Evolutionary conservation across 2,329 filamentous ascomycete genomes (phyloP).

Genomic region (Hypoxylon sp.): DNA sequence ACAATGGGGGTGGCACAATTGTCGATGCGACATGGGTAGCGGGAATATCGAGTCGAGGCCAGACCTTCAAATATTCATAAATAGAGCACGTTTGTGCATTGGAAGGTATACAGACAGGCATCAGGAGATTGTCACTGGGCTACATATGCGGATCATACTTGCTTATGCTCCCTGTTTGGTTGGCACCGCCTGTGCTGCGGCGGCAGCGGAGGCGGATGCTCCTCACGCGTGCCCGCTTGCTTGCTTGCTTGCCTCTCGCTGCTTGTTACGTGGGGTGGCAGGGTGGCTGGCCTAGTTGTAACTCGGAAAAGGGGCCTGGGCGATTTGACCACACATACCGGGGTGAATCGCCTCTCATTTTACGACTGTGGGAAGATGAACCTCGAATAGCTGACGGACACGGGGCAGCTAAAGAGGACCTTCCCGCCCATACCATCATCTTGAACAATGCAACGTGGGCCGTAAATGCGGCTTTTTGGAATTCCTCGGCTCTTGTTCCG

Average conservation of each 20-base stretch:
- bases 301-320: slow-evolving; percentile 36
- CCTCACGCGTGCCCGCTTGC: slow-evolving; percentile 37
- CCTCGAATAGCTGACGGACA: slow-evolving; percentile 36
- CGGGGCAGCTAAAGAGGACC: slow-evolving; percentile 32
- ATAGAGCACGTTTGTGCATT: slow-evolving; percentile 39
- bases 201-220: slow-evolving; percentile 43
- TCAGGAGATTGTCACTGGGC: slow-evolving; percentile 47
- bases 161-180: slow-evolving; percentile 53
- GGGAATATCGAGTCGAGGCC: slow-evolving; percentile 46
- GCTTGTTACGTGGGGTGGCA: slow-evolving; percentile 46
- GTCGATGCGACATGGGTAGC: slow-evolving; percentile 38
- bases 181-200: slow-evolving; percentile 42
- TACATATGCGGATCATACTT: slow-evolving; percentile 61
- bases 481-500: slow-evolving; percentile 46
- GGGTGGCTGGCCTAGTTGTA: slow-evolving; percentile 46
- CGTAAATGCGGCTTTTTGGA: slow-evolving; percentile 49
- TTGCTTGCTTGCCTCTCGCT: slow-evolving; percentile 42
- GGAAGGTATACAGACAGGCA: slow-evolving; percentile 47
- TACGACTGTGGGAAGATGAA: slow-evolving; percentile 28
- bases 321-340: slow-evolving; percentile 27
- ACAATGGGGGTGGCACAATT: slow-evolving; percentile 36
- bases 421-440: slow-evolving; percentile 36
- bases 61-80: slow-evolving; percentile 43
- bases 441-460: slow-evolving; percentile 36
- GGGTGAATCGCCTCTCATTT: slow-evolving; percentile 33